Base-by-base conservation (phyloP, 805 yeast genomes). In the Candida andamanensis region DNA sequence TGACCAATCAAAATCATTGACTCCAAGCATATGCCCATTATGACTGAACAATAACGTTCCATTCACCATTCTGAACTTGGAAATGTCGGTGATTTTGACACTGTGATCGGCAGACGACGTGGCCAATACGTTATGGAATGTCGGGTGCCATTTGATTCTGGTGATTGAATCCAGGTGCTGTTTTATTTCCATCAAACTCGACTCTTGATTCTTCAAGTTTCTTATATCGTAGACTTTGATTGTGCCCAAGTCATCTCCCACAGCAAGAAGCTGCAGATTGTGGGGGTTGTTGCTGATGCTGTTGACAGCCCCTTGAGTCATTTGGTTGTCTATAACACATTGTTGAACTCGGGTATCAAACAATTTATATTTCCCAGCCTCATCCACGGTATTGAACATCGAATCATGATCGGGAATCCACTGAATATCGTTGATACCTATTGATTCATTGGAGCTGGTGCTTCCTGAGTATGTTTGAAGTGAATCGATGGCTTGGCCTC, bases 11-110 rank as follows among this genome's bases (percentile, higher is more conserved):
- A 86, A 58, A 46, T 87, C 97, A 42, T 81, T 83, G 3, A 89
- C 85, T 3, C 90, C 87, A n/a, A 81, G 63, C 72, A 80, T 71
- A 54, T 89, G 97, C 0, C 97, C 97, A 3, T 78, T 80, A 56
- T 89, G 97, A 3, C 69, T 66, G 49, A 89, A 87, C 6, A 76
- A 27, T 32, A 71, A 47, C 7, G 39, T 30, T 3, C 47, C 46
- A 4, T 45, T 38, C 16, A 47, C 40, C 6, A 41, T 44, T 1
- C 43, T 44, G 4, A 41, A 36, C 14, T 45, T 40, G 4, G 66
- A 41, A 3, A 74, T 50, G 45, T 83, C 82, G 74, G 80, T 78
- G 2, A 85, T 23, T 45, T 74, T 76, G 7, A 80, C 86, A 28
- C 68, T 45, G 1, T 75, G 73, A 45, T 80, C 86, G 2, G 73